Evolutionary conservation across 257 asterid species (phyloP).

Genomic region (Petrea volubilis): DNA sequence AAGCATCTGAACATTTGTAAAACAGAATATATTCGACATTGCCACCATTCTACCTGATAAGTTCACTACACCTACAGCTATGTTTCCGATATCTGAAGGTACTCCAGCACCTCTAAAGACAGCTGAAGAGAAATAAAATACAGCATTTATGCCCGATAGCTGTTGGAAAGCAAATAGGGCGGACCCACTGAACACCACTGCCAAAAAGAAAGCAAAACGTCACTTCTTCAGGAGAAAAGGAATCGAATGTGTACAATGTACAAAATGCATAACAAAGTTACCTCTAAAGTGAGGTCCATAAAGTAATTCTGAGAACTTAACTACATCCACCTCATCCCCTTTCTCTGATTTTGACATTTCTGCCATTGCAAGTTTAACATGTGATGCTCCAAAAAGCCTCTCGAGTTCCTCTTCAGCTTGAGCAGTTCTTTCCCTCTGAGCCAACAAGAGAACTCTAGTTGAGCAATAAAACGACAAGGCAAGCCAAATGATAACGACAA

Average conservation of each 20-base stretch:
- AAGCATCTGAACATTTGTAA: background rate
- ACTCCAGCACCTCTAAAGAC: slow-evolving; percentile 90
- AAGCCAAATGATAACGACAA: slow-evolving; percentile 15
- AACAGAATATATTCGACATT: background rate
- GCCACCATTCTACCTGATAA: slow-evolving; percentile 55
- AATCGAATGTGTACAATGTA: background rate
- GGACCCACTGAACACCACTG: slow-evolving; percentile 86
- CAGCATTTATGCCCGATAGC: slow-evolving; percentile 97
- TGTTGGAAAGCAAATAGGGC: slow-evolving; percentile 81
- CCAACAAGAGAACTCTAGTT: slow-evolving; percentile 21
- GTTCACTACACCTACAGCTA: slow-evolving; percentile 77
- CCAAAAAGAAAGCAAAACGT: slow-evolving; percentile 26
- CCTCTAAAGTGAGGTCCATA: slow-evolving; percentile 75
- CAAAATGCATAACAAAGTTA: slow-evolving; percentile 15
- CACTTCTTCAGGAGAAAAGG: slow-evolving; percentile 8
- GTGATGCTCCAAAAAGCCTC: slow-evolving; percentile 78
- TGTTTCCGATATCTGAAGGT: slow-evolving; percentile 79
- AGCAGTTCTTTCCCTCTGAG: slow-evolving; percentile 70
- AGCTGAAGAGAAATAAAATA: slow-evolving; percentile 90
- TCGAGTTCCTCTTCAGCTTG: slow-evolving; percentile 81
- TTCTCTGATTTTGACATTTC: slow-evolving; percentile 72
- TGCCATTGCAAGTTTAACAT: slow-evolving; percentile 74
- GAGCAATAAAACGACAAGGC: slow-evolving; percentile 8
- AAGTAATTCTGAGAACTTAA: slow-evolving; percentile 66
- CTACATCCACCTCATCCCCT: slow-evolving; percentile 61